Base-by-base conservation (phyloP, 2,329 filamentous ascomycete genomes). In the Curvularia lunata region DNA sequence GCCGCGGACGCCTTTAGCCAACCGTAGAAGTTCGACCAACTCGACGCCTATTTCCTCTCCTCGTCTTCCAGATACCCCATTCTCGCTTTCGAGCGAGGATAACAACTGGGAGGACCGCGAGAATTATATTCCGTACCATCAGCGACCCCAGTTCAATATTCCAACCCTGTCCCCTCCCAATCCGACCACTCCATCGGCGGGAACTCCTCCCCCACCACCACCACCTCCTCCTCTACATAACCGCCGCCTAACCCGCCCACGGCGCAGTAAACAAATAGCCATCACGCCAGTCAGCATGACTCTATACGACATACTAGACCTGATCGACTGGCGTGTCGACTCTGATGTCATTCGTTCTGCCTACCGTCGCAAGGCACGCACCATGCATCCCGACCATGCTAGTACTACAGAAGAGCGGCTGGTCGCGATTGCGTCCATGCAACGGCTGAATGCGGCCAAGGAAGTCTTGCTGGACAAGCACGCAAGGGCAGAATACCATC, bases 361-460 rank as follows among this genome's bases (percentile, higher is more conserved):
- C 3, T 71, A 67, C 16, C 47, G 34, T 48, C 58, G 54, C 27
- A 62, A 51, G 21, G 52, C 58, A 1, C 64, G 65, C 0, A 30
- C 63, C 2, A 51, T 48, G n/a, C 71, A 73, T 21, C 71, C 71
- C 0, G 71, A 72, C 45, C 67, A 61, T 41, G 66, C 58, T 1
- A 9, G 52, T 0, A 58, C 54, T 2, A 47, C 21, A 3, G 21
- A 61, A 19, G 51, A 67, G 5, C 54, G 54, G 13, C 58, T 56
- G 13, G 37, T 25, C 7, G 68, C 71, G 1, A 67, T 63, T 1
- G 18, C 49, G 13, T 51, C 49, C 21, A 73, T 73, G 71, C 61
- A 69, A 56, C 56, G 58, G 13, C 54, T 72, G 27, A 71, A 71
- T 28, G 69, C 62, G 4, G 64, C 70, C 0, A 68, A 60, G 37